A percentile compares a stretch with the other conserved stretches of the same genome.
Conservation (phyloP, 306 rosid species). For the Cucumis cinereus region DNA sequence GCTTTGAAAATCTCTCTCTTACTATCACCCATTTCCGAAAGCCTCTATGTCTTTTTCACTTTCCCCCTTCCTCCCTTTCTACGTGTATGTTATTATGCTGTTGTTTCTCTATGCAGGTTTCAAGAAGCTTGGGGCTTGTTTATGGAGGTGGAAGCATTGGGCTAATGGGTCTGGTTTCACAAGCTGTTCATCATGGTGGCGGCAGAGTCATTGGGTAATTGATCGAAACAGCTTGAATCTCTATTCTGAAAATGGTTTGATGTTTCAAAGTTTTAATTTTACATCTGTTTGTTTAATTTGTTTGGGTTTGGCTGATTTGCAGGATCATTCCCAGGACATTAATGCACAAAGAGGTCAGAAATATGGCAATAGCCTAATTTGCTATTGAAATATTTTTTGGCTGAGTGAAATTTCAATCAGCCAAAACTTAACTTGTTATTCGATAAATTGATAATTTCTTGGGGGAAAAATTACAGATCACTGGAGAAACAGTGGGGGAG, state of each 20-base stretch:
- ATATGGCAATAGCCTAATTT: not conserved
- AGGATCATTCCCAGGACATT: slow-evolving; percentile 44
- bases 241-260: not conserved
- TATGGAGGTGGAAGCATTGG: slow-evolving; percentile 57
- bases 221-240: not conserved
- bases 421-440: not conserved
- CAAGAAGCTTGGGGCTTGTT: slow-evolving; percentile 34
- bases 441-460: not conserved
- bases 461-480: slow-evolving; percentile 16
- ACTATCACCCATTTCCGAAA: not conserved
- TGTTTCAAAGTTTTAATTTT: not conserved
- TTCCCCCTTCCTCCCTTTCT: not conserved
- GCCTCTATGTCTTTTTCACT: not conserved
- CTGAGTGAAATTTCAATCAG: not conserved
- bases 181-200: slow-evolving; percentile 46
- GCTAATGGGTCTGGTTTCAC: slow-evolving; percentile 45
- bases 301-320: not conserved
- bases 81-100: not conserved
- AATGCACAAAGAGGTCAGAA: slow-evolving; percentile 32
- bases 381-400: not conserved
- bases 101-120: slow-evolving; percentile 21
- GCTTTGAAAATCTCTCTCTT: not conserved
- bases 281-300: not conserved
- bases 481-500: slow-evolving; percentile 57
- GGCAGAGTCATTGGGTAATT: slow-evolving; percentile 40